These are phyloP conservation scores for Wallacemonas sp. DNA, from an alignment of 208 protist species.

Conservation along the genomic window DNA sequence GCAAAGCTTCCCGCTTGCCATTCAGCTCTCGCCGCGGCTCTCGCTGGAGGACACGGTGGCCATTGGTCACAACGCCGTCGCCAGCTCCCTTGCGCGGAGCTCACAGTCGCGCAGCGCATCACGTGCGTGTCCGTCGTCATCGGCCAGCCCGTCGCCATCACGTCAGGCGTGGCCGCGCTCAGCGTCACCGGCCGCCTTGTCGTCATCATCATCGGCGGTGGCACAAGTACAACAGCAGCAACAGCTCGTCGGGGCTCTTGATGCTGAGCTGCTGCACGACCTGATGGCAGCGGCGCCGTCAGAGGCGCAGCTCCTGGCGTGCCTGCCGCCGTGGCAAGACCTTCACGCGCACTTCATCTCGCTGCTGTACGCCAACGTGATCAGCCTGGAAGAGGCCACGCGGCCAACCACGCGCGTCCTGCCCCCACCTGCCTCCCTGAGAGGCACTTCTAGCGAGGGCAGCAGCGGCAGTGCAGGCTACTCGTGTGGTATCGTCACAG, in stretches of 20 bases:
- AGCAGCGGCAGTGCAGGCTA: not conserved
- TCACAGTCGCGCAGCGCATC: conserved; percentile 29
- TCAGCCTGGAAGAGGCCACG: conserved; percentile 1
- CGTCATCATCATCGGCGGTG: too few species aligned
- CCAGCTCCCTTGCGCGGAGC: conserved; percentile 30
- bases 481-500: conserved; percentile 6
- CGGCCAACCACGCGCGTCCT: not conserved
- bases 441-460: not conserved
- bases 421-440: conserved; percentile 16
- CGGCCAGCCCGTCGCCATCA: not conserved
- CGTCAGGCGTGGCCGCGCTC: not conserved
- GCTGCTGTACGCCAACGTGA: not conserved
- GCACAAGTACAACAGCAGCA: too few species aligned
- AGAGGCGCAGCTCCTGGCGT: not conserved
- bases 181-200: too few species aligned
- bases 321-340: not conserved
- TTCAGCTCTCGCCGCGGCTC: conserved; percentile 31
- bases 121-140: not conserved
- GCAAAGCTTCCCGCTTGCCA: conserved; percentile 53
- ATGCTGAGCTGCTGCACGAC: conserved; percentile 21
- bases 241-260: conserved; percentile 23
- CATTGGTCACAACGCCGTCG: conserved; percentile 71
- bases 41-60: conserved; percentile 39
- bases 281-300: conserved; percentile 20
- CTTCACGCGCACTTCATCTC: not conserved